Evolutionary conservation across 352 stramenopile species (phyloP).

Genomic region (Thalassiosira exigua): DNA sequence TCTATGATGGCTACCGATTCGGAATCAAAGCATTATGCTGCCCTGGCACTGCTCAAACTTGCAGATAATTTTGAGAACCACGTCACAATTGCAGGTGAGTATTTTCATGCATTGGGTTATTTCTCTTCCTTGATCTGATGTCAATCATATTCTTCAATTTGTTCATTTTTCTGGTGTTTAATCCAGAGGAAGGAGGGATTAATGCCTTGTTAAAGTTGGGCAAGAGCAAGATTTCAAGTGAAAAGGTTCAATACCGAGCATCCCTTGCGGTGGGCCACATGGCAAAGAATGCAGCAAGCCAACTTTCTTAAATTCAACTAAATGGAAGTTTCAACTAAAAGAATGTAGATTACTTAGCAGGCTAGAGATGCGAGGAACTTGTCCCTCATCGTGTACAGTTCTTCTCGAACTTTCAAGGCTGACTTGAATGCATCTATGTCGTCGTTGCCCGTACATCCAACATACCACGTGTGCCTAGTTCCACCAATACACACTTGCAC

Average conservation of each 20-base stretch:
- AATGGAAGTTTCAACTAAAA: background rate
- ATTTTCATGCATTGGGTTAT: background rate
- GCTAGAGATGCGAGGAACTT: too few relatives aligned
- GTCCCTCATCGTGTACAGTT: too few relatives aligned
- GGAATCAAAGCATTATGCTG: slow-evolving; percentile 94
- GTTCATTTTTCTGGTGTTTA: slow-evolving; percentile 9
- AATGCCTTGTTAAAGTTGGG: slow-evolving; percentile 93
- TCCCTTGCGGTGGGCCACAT: slow-evolving; percentile 88
- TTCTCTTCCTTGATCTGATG: too few relatives aligned
- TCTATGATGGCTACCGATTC: slow-evolving; percentile 94
- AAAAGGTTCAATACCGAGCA: slow-evolving; percentile 95
- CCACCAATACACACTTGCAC: too few relatives aligned
- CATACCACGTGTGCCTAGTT: too few relatives aligned
- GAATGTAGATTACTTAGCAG: too few relatives aligned
- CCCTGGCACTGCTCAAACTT: slow-evolving; percentile 95
- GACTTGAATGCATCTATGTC: too few relatives aligned
- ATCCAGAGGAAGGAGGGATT: slow-evolving; percentile 91
- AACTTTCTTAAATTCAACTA: slow-evolving; percentile 8
- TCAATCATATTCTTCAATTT: too few relatives aligned
- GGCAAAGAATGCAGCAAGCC: slow-evolving; percentile 33
- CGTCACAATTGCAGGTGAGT: slow-evolving; percentile 88
- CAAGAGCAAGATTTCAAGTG: slow-evolving; percentile 89
- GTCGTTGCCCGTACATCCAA: too few relatives aligned
- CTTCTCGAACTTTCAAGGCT: too few relatives aligned
- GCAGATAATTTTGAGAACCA: slow-evolving; percentile 98